Percentiles rank a stretch among this genome's conserved stretches.
phyloP scores from a whole-genome alignment of 75 land plant species.

The Sequoia sempervirens region DNA sequence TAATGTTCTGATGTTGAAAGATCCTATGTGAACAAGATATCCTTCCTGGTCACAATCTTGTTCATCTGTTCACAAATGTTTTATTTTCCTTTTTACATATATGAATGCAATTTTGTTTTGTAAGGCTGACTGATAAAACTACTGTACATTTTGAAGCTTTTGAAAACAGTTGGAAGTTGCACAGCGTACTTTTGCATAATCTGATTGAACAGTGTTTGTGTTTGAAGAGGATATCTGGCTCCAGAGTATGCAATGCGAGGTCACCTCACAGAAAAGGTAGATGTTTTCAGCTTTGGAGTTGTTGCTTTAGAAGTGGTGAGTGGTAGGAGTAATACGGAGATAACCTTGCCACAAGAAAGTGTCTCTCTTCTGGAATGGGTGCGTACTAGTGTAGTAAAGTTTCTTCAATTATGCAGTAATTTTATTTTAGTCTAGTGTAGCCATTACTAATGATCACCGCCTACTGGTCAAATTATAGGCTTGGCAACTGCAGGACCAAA shows the following conservation, averaged over 20 bases:
- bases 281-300: slow-evolving; percentile 1
- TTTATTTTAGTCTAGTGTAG: background rate
- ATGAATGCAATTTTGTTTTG: background rate
- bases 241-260: slow-evolving; percentile 47
- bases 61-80: background rate
- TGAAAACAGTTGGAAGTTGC: background rate
- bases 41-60: background rate
- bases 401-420: background rate
- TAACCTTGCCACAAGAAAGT: slow-evolving; percentile 28
- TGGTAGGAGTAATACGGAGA: slow-evolving; percentile 44
- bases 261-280: too few relatives aligned
- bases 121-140: background rate
- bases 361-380: slow-evolving; percentile 69
- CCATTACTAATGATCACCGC: background rate
- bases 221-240: slow-evolving; percentile 60
- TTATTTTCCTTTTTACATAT: background rate
- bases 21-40: background rate
- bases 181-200: background rate
- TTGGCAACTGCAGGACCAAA: slow-evolving; percentile 48
- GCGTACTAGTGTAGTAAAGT: background rate
- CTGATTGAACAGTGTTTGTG: background rate
- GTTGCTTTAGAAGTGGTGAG: slow-evolving; percentile 48
- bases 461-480: slow-evolving; percentile 21
- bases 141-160: background rate
- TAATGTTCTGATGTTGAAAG: background rate